phyloP scores from a whole-genome alignment of 2,329 filamentous ascomycete genomes.

The Ophiocordyceps camponoti-floridani region DNA sequence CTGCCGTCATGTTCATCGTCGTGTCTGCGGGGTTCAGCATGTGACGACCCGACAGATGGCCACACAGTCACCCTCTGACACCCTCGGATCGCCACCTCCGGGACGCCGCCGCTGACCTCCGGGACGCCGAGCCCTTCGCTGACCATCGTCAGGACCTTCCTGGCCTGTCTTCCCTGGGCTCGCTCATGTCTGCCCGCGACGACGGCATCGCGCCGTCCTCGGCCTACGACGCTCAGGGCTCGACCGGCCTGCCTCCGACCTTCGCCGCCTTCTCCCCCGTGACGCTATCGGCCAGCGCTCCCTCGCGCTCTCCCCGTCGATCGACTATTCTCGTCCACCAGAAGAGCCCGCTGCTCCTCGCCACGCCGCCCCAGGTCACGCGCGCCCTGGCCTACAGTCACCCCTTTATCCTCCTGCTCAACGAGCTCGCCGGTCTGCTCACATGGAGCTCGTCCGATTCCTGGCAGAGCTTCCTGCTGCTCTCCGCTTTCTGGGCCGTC shows the following conservation, averaged over 20 bases:
- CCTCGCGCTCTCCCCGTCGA: constrained; percentile 45
- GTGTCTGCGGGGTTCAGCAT: constrained; percentile 1
- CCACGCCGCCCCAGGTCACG: constrained; percentile 88
- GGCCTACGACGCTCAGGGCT: constrained; percentile 14
- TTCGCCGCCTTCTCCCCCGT: constrained; percentile 81
- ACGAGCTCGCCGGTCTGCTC: constrained; percentile 66
- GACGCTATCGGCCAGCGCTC: constrained; percentile 50
- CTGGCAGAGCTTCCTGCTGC: constrained; percentile 89
- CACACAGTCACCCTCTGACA: not conserved
- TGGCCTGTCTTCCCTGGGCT: constrained; percentile 30
- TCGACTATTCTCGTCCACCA: constrained; percentile 92
- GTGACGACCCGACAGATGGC: not conserved
- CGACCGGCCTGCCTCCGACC: constrained; percentile 42
- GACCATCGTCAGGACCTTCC: constrained; percentile 20
- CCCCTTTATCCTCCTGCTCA: constrained; percentile 78
- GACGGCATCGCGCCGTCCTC: constrained; percentile 10
- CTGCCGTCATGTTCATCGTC: not conserved
- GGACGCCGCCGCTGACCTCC: not conserved
- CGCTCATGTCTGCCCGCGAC: constrained; percentile 20
- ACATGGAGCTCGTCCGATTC: constrained; percentile 90
- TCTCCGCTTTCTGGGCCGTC: constrained; percentile 70
- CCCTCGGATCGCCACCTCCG: not conserved
- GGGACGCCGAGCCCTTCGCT: not conserved
- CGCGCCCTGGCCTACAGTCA: constrained; percentile 90
- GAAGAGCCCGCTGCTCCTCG: constrained; percentile 82